These are phyloP conservation scores for Schoenoplectus tabernaemontani DNA, from an alignment of 202 grass and related monocot genomes.

Conservation along the genomic window DNA sequence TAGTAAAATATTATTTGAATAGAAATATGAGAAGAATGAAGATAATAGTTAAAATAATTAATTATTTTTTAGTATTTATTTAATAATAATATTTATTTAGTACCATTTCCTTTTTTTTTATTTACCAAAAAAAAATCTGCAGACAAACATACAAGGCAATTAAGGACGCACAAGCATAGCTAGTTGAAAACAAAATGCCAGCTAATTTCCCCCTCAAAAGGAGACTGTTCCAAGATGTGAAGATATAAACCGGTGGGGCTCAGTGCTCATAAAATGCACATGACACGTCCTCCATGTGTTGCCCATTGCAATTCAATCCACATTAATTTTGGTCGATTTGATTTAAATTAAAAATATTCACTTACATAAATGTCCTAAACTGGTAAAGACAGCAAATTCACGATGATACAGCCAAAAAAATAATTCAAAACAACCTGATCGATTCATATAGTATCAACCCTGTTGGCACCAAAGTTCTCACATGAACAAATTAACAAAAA, in stretches of 20 bases:
- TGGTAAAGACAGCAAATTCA: not conserved
- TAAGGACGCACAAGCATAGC: not conserved
- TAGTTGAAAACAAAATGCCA: conserved; percentile 17
- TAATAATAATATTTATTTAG: too few relatives aligned
- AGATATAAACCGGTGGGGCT: conserved; percentile 2
- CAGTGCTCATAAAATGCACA: conserved; percentile 1
- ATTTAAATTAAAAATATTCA: not conserved
- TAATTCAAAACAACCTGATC: conserved; percentile 11
- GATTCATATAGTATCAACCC: not conserved
- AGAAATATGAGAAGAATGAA: too few relatives aligned
- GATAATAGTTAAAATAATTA: too few relatives aligned
- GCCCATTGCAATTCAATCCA: not conserved
- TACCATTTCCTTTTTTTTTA: too few relatives aligned
- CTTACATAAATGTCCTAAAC: conserved; percentile 6
- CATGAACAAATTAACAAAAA: conserved; percentile 26
- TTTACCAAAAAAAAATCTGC: too few relatives aligned
- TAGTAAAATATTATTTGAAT: too few relatives aligned
- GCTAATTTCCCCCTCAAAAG: conserved; percentile 20
- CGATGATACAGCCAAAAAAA: conserved; percentile 12
- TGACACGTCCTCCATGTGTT: not conserved
- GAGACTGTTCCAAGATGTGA: conserved; percentile 22
- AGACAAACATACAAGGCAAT: not conserved
- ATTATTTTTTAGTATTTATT: too few relatives aligned
- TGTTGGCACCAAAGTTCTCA: conserved; percentile 21
- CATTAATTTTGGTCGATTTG: not conserved